Evolutionary conservation across 1,139 yeast species (phyloP).

Genomic region (Kurtzmaniella quercitrusa): DNA sequence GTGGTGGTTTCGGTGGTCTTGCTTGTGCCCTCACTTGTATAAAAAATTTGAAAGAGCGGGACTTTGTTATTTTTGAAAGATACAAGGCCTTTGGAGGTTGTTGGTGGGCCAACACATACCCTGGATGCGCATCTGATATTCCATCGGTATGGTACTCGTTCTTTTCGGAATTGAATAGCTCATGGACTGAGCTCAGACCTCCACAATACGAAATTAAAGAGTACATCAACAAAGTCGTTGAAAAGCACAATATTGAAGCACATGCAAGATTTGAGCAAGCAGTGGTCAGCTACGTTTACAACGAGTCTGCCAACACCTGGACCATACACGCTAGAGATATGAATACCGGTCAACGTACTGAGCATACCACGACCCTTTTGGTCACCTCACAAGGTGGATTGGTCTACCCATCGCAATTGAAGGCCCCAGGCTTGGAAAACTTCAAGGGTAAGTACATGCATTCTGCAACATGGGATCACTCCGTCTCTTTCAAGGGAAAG

Average conservation of each 20-base stretch:
- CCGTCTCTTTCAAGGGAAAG: constrained; percentile 31
- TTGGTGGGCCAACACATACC: constrained; percentile 53
- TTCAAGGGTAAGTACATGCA: constrained; percentile 47
- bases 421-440: constrained; percentile 33
- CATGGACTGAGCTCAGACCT: constrained; percentile 45
- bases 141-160: constrained; percentile 49
- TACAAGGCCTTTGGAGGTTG: constrained; percentile 50
- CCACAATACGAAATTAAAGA: constrained; percentile 48
- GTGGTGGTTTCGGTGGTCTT: constrained; percentile 50
- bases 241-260: constrained; percentile 28
- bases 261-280: constrained; percentile 28
- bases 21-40: constrained; percentile 28
- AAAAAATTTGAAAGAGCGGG: constrained; percentile 29
- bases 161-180: constrained; percentile 35
- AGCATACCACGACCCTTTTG: constrained; percentile 28
- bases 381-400: constrained; percentile 37
- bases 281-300: constrained; percentile 26
- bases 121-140: constrained; percentile 51
- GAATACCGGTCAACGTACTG: constrained; percentile 26
- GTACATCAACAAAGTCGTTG: constrained; percentile 38
- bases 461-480: constrained; percentile 46
- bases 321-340: constrained; percentile 28
- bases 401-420: constrained; percentile 30
- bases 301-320: constrained; percentile 37
- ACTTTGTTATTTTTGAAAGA: constrained; percentile 39